These are phyloP conservation scores for Diaporthe capsici DNA, from an alignment of 2,329 filamentous ascomycete species.

Conservation along the genomic window DNA sequence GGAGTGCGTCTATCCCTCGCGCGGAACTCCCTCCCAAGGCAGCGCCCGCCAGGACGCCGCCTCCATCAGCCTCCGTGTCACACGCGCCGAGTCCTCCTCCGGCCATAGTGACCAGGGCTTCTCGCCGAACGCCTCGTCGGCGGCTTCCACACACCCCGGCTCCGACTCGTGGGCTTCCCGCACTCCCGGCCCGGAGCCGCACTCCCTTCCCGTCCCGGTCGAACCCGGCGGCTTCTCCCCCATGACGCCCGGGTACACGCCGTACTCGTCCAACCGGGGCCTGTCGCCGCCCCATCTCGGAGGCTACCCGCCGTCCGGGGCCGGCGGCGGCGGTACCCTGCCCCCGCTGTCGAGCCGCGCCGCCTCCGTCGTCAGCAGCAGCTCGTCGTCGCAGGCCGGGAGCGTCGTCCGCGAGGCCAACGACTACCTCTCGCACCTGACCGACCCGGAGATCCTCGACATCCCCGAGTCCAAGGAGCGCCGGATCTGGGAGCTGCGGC, in stretches of 20 bases:
- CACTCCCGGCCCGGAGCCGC: background rate
- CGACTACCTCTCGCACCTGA: slow-evolving; percentile 39
- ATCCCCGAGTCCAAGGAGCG: slow-evolving; percentile 53
- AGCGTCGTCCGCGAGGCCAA: slow-evolving; percentile 44
- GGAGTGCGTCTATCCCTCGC: slow-evolving; percentile 44
- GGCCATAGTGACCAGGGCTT: slow-evolving; percentile 44
- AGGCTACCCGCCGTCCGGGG: slow-evolving; percentile 6
- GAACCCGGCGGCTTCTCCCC: slow-evolving; percentile 19
- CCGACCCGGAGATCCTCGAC: slow-evolving; percentile 44
- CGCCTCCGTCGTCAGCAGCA: slow-evolving; percentile 25
- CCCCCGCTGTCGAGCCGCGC: slow-evolving; percentile 12
- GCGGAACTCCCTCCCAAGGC: background rate
- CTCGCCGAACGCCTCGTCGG: slow-evolving; percentile 39
- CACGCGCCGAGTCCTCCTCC: slow-evolving; percentile 43
- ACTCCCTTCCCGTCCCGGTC: slow-evolving; percentile 6
- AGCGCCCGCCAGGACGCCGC: background rate
- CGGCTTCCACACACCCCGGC: background rate
- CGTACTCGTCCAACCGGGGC: slow-evolving; percentile 2
- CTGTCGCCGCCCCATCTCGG: slow-evolving; percentile 13
- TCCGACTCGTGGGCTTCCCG: slow-evolving; percentile 3
- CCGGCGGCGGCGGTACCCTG: background rate
- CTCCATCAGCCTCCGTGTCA: slow-evolving; percentile 10
- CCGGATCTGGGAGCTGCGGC: slow-evolving; percentile 54
- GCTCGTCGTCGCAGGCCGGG: slow-evolving; percentile 13
- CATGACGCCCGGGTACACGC: background rate